Base-by-base conservation (phyloP, 139 green algal genomes). In the Raphidocelis subcapitata region DNA sequence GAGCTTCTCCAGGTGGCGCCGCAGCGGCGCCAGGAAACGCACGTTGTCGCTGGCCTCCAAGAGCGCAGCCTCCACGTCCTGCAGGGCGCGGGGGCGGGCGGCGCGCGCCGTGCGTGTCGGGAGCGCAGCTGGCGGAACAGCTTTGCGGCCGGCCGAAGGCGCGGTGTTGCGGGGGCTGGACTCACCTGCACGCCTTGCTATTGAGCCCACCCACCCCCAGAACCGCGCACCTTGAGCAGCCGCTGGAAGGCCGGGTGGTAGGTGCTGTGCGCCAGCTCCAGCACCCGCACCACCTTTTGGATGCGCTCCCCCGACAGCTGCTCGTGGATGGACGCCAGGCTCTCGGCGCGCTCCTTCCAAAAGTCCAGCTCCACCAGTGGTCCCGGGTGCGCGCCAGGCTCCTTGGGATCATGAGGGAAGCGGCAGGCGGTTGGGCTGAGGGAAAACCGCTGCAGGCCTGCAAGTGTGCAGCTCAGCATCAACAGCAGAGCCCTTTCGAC, bases 341-440 rank as follows among this genome's bases (percentile, higher is more conserved):
- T 92, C 1, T 65, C 80, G 2, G 91, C 86, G 1, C 94, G 82
- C 76, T 92, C 86, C 1, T 74, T 75, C 93, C 93, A 98, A 76
- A 96, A 97, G 69, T 93, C 89, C 31, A 98, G 71, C 85, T 97
- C 92, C 2, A 75, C 81, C 24, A 97, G 80, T 0, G 93, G 93
- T 0, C 93, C 93, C 2, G 87, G 87, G 68, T 92, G 82, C 5
- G 54, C 46, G 12, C 80, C 79, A 14, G 63, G 51, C 32, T 79
- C 81, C 82, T 89, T 69, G 54, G 59, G 23, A 28, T 37, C 23
- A 37, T 23, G 12, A 56, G 15, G 33, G 33, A 5, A 55, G 26
- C 24, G 20, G 28, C 63, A 32, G 63, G 33, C 32, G 8, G 37
- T 56, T 21, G 37, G 21, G 23, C 10, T 69, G 5, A 44, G 21